phyloP scores from a whole-genome alignment of 192 early-diverging fungal genomes.

The Kappamyces sp. region DNA sequence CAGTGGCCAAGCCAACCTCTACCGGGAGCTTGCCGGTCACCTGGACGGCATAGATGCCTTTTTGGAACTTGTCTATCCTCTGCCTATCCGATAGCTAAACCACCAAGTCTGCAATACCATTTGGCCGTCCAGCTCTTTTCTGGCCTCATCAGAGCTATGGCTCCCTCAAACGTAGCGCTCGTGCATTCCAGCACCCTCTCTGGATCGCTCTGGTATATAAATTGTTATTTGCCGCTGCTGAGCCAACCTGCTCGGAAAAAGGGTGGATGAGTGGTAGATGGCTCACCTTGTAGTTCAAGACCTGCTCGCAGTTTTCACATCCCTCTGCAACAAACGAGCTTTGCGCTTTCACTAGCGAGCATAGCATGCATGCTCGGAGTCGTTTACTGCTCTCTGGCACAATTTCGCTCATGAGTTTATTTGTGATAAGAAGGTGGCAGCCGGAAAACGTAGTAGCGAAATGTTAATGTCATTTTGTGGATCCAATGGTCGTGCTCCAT shows the following conservation, averaged over 20 bases:
- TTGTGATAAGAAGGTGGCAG: background rate
- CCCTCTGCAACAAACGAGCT: constrained; percentile 35
- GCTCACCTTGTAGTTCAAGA: constrained; percentile 32
- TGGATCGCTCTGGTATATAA: background rate
- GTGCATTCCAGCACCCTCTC: constrained; percentile 28
- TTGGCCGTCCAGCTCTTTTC: constrained; percentile 38
- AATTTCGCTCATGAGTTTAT: background rate
- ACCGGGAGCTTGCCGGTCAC: constrained; percentile 42
- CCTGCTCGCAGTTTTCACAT: constrained; percentile 47
- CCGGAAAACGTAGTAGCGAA: constrained; percentile 16
- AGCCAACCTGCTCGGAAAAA: constrained; percentile 16
- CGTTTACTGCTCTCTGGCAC: background rate
- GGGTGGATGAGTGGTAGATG: constrained; percentile 1
- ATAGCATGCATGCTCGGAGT: constrained; percentile 43
- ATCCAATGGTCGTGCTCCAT: constrained; percentile 8
- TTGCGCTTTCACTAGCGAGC: constrained; percentile 40
- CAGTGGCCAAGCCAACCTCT: constrained; percentile 3
- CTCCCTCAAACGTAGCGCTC: constrained; percentile 40
- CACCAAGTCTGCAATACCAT: constrained; percentile 17
- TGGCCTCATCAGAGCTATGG: constrained; percentile 41
- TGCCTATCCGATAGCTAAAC: constrained; percentile 17
- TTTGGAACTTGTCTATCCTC: constrained; percentile 42
- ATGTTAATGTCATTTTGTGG: background rate
- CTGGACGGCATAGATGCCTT: constrained; percentile 48
- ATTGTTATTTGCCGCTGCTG: background rate